A percentile compares a stretch with the other conserved stretches of the same genome.
phyloP scores from a whole-genome alignment of 306 rosid genomes.

The Citrullus colocynthis region DNA sequence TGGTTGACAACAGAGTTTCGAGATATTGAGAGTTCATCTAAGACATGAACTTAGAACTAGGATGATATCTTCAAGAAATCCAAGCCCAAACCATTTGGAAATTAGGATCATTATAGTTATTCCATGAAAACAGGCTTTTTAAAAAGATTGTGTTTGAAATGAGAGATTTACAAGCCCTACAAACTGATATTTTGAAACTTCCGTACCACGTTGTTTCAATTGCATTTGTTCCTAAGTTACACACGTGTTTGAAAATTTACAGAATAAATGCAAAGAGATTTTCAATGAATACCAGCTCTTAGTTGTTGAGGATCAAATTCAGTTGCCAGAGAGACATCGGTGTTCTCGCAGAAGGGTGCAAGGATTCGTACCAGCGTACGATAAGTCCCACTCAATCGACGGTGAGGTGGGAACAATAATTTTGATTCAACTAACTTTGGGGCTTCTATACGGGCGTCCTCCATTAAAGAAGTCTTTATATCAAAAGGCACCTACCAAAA shows the following conservation, averaged over 20 bases:
- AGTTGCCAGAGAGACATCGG: constrained; percentile 8
- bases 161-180: neutral
- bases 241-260: no score
- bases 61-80: neutral
- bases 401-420: constrained; percentile 24
- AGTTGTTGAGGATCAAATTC: constrained; percentile 12
- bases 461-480: constrained; percentile 11
- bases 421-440: constrained; percentile 11
- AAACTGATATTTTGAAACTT: neutral
- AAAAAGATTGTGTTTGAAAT: neutral
- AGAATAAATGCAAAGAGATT: neutral
- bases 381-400: constrained; percentile 41
- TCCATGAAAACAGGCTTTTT: neutral
- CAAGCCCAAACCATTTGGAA: neutral
- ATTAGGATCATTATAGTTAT: neutral
- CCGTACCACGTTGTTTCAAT: neutral
- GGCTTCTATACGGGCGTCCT: constrained; percentile 16
- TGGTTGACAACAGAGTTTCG: neutral
- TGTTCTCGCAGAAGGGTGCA: constrained; percentile 26
- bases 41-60: neutral
- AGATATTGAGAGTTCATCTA: neutral
- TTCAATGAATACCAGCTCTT: constrained; percentile 14
- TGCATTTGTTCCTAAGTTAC: neutral
- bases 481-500: no score
- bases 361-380: constrained; percentile 30